Evolutionary conservation across 2,329 filamentous ascomycete genomes (phyloP), one percentile per base, ranked within the genome.

Genomic region (Xylaria sp.): DNA sequence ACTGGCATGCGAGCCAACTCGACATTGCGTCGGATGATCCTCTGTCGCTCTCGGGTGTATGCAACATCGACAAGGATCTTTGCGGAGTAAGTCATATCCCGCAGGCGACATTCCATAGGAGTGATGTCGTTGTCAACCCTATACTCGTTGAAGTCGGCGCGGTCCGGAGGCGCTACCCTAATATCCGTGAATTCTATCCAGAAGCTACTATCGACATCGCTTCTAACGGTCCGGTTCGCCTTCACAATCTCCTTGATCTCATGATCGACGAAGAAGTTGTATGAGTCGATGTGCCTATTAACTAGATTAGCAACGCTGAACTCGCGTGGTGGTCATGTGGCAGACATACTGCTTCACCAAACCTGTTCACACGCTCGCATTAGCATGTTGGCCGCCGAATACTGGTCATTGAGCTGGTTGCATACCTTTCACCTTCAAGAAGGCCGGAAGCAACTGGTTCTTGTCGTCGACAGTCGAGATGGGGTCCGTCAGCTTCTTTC

Each of bases 71-170:
- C 92, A 34, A 91, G 83, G 57, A 99, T 96, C 1, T 93, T 93
- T 8, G 94, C 94, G 18, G 92, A 90, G 71, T 99, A 99, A n/a
- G 93, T 97, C 82, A 96, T 92, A 71, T 99, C 95, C 66, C 95
- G 87, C 52, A 99, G 80, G 29, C 94, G 90, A 69, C 94, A 99
- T 77, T 99, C 95, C 77, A 97, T 96, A 2, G 94, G 94, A 1
- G 91, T 96, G 57, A 99, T 87, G 65, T 89, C 84, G 63, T 83
- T 85, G 60, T 87, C 82, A 46, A 87, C 84, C 68, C 87, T 85
- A 66, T 83, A 79, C 68, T 90, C 84, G 66, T 88, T 87, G 73
- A 84, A 85, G 63, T 95, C 91, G 57, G 87, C 80, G 50, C 92
- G 89, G 63, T 90, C 89, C 5, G 95, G 94, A 39, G 80, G 83